These are phyloP conservation scores for Rachicladosporium sp. DNA, from an alignment of 2,329 filamentous ascomycete species.

Conservation along the genomic window DNA sequence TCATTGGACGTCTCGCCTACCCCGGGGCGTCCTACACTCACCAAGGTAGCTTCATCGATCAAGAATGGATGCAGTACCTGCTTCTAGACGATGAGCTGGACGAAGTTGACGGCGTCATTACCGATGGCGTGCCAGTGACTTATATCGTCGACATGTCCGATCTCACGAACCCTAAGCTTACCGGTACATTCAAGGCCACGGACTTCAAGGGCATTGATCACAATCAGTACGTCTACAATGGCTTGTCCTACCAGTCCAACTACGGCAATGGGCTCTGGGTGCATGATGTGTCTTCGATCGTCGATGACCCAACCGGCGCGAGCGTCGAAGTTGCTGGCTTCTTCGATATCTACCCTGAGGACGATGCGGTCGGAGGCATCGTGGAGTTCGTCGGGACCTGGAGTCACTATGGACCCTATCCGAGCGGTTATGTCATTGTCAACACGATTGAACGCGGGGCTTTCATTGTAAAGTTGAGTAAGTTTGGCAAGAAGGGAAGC, in stretches of 20 bases:
- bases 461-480: conserved; percentile 14
- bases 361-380: conserved; percentile 22
- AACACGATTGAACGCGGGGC: conserved; percentile 38
- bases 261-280: conserved; percentile 38
- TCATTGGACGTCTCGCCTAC: conserved; percentile 44
- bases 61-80: conserved; percentile 32
- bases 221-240: conserved; percentile 38
- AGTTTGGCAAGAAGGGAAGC: too few species aligned
- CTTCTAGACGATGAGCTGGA: conserved; percentile 42
- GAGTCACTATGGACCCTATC: conserved; percentile 28
- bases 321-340: conserved; percentile 23
- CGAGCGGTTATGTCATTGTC: conserved; percentile 31
- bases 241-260: conserved; percentile 38
- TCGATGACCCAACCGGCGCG: conserved; percentile 18
- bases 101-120: conserved; percentile 32
- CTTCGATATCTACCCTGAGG: conserved; percentile 25
- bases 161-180: conserved; percentile 31
- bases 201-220: conserved; percentile 34
- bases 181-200: conserved; percentile 30
- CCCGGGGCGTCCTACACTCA: conserved; percentile 48
- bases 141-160: conserved; percentile 38
- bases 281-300: conserved; percentile 22
- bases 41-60: conserved; percentile 38
- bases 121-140: conserved; percentile 34
- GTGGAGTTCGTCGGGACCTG: conserved; percentile 32